Percentiles rank a stretch among this genome's conserved stretches.
These are phyloP conservation scores for Hordeum vulgare DNA, from an alignment of 176 grass and related monocot species.

Conservation along the genomic window DNA sequence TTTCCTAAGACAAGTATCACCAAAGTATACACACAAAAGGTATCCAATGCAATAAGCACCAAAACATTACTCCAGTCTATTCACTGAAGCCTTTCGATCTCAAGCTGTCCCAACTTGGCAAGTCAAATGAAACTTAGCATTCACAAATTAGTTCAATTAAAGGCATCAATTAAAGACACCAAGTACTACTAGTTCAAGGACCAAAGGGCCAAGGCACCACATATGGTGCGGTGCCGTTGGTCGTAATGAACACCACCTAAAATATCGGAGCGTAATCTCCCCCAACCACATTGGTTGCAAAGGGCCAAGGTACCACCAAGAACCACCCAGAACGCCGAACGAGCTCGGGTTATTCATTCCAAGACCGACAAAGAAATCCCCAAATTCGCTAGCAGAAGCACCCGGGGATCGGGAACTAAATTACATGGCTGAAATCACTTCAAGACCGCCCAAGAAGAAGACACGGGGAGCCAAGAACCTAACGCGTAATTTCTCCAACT, in stretches of 20 bases:
- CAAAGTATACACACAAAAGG: neutral
- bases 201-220: neutral
- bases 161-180: too few species aligned
- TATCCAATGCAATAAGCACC: neutral
- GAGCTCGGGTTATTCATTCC: neutral
- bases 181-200: conserved; percentile 1
- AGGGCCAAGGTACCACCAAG: neutral
- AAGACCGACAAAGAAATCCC: conserved; percentile 12
- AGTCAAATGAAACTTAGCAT: neutral
- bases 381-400: neutral
- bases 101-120: neutral
- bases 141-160: neutral
- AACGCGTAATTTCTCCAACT: neutral
- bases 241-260: neutral
- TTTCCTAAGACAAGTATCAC: neutral
- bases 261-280: neutral
- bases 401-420: conserved; percentile 12
- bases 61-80: neutral
- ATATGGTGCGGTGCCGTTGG: neutral
- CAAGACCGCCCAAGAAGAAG: neutral
- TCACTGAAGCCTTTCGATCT: neutral
- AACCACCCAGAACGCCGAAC: conserved; percentile 2
- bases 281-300: neutral
- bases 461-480: neutral
- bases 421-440: neutral